Base-by-base conservation (phyloP, 1,284 basidiomycete species). In the Coniferiporia weirii region DNA sequence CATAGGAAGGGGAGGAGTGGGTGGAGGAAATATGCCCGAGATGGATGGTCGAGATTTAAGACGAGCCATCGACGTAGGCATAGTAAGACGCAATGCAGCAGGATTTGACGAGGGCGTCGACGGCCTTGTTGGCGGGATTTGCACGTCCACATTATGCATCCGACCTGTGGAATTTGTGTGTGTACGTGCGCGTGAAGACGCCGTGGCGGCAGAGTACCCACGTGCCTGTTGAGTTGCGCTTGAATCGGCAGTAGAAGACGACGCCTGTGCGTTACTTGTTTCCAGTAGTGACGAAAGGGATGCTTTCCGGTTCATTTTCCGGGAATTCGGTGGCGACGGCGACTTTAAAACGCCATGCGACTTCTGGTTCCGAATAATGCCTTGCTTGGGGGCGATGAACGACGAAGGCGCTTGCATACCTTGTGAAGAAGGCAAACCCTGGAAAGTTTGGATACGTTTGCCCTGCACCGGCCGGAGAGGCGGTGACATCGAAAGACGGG, bases 281-380 rank as follows among this genome's bases (percentile, higher is more conserved):
- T 87, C 88, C 71, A 87, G 79, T 22, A 91, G 73, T 34, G 85
- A 87, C 32, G 88, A 88, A 54, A 91, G 67, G 3, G 88, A 91
- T 9, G 87, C 87, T 71, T 91, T 90, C 64, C 88, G 82, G 44
- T 81, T 76, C 51, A 90, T 75, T 64, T 78, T 81, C 46, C 84
- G 80, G 54, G 80, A 70, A 22, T 61, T 64, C 19, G 87, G 80
- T 47, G 87, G 84, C 5, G 84, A 84, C 19, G 82, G 78, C 4
- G 86, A 83, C 68, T 91, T 90, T 54, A 91, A 78, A 45, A 83
- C 87, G 15, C 86, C 83, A 69, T 89, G 86, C 5, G 89, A 91
- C 66, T 90, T 91, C 75, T 91, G 88, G 22, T 83, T 83, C 46
- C 89, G 84, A 61, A 91, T 79, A 69, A 83, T 85, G 54, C 80